Evolutionary conservation across 108 stramenopile species (phyloP).

Genomic region (Nannochloropsis salina): DNA sequence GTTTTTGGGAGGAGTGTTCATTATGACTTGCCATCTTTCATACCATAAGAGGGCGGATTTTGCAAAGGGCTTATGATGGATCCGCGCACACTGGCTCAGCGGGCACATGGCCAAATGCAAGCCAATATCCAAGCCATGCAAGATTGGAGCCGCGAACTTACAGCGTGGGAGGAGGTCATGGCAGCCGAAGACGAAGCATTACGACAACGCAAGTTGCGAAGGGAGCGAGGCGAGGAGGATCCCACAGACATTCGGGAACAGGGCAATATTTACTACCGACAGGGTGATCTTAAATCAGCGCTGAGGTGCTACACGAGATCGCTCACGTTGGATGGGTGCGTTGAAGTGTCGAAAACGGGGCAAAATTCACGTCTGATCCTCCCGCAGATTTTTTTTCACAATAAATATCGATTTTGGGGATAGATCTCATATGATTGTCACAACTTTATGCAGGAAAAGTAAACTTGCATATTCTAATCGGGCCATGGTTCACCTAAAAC

Average conservation of each 20-base stretch:
- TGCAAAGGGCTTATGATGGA: not conserved
- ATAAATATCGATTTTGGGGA: too few species aligned
- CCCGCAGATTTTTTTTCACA: too few species aligned
- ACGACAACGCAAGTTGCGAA: not conserved
- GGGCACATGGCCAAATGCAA: slow-evolving; percentile 12
- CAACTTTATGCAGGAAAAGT: not conserved
- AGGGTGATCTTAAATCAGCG: not conserved
- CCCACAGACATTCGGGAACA: not conserved
- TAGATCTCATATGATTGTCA: too few species aligned
- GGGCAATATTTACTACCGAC: not conserved
- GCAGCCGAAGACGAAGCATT: slow-evolving; percentile 3
- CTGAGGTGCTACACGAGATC: slow-evolving; percentile 10
- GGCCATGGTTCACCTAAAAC: not conserved
- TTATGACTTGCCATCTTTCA: too few species aligned
- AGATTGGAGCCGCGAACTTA: not conserved
- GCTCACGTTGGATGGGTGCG: slow-evolving; percentile 5
- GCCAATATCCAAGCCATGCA: not conserved
- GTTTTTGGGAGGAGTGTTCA: too few species aligned
- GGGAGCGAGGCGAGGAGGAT: slow-evolving; percentile 3
- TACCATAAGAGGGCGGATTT: too few species aligned
- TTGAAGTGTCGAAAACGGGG: not conserved
- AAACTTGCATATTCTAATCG: not conserved
- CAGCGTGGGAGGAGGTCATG: slow-evolving; percentile 16
- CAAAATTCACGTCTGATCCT: too few species aligned
- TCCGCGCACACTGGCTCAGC: slow-evolving; percentile 1